Base-by-base conservation (phyloP, 495 filamentous ascomycete species). In the Xylaria cubensis region DNA sequence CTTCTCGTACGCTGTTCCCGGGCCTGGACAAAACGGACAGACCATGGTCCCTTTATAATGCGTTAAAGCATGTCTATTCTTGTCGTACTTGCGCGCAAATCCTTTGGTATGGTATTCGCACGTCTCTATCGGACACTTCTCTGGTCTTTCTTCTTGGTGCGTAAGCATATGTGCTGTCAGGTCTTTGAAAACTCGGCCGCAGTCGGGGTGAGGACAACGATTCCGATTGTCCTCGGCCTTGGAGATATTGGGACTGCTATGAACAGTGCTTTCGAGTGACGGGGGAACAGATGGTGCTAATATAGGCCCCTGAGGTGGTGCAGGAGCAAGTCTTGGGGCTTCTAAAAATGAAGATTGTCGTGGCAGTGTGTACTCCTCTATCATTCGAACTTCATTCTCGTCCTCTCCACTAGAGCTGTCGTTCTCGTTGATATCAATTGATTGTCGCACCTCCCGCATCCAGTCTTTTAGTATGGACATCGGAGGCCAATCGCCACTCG, bases 31-130 rank as follows among this genome's bases (percentile, higher is more conserved):
- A 85, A 99, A 99, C 44, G 95, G 94, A 81, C 96, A 99, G 34
- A 99, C 94, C 97, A 99, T 98, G 39, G 94, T 98, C 10, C 97
- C 97, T 83, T 98, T 98, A 88, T 99, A 99, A 78, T 99, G 96
- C 32, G 97, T 99, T 67, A 99, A 80, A 0, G 95, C 97, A 79
- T 99, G 96, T 39, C 96, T 88, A 80, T 98, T 98, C 85, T 98
- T 98, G 84, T 99, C 96, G 78, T 99, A 99, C 80, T 98, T 99
- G 64, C 96, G 86, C 15, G 96, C 95, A 79, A 99, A 99, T 26
- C 96, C 96, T 82, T 98, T 98, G 73, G 89, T 87, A 83, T 97
- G 94, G 81, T 97, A 99, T 73, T 97, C 94, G 86, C 96, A 99
- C 10, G 89, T 97, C 63, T 90, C 84, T 74, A 98, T 98, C 26